Conservation (phyloP, 108 stramenopile species). For the Nitzschia palea region DNA sequence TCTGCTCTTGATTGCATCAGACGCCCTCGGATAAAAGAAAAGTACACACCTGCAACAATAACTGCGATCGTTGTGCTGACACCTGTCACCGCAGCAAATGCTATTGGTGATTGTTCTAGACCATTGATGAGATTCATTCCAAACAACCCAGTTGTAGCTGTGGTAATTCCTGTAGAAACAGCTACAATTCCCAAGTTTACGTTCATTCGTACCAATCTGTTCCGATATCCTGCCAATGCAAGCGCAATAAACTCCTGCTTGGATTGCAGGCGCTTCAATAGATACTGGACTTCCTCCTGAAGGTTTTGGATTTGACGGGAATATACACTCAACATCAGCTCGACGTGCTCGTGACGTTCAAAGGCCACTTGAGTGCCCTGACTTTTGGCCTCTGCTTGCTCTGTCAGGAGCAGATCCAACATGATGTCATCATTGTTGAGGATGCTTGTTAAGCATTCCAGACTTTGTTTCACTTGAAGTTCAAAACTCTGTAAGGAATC, state of each 20-base stretch:
- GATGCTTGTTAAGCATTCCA: slow-evolving; percentile 67
- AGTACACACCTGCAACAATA: slow-evolving; percentile 26
- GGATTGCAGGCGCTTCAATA: slow-evolving; percentile 74
- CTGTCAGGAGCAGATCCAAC: slow-evolving; percentile 76
- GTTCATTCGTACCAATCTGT: slow-evolving; percentile 87
- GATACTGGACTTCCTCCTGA: slow-evolving; percentile 65
- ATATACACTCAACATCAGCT: slow-evolving; percentile 84
- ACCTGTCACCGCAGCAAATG: slow-evolving; percentile 56
- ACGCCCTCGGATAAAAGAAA: slow-evolving; percentile 41
- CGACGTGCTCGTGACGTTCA: slow-evolving; percentile 67
- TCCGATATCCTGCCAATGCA: slow-evolving; percentile 76
- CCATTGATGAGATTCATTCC: slow-evolving; percentile 91
- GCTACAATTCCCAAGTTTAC: slow-evolving; percentile 70
- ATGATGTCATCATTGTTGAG: slow-evolving; percentile 85
- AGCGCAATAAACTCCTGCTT: slow-evolving; percentile 86
- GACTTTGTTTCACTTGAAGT: slow-evolving; percentile 67
- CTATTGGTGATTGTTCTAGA: slow-evolving; percentile 56
- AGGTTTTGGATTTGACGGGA: slow-evolving; percentile 68
- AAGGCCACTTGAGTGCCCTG: slow-evolving; percentile 47
- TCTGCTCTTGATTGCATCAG: slow-evolving; percentile 41
- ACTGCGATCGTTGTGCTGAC: slow-evolving; percentile 20
- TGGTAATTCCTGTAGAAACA: slow-evolving; percentile 60
- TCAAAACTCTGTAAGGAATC: slow-evolving; percentile 83
- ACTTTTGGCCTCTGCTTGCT: slow-evolving; percentile 55
- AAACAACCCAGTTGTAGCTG: slow-evolving; percentile 82